phyloP scores from a whole-genome alignment of 305 asterid genomes.

The Fraxinus dipetala region DNA sequence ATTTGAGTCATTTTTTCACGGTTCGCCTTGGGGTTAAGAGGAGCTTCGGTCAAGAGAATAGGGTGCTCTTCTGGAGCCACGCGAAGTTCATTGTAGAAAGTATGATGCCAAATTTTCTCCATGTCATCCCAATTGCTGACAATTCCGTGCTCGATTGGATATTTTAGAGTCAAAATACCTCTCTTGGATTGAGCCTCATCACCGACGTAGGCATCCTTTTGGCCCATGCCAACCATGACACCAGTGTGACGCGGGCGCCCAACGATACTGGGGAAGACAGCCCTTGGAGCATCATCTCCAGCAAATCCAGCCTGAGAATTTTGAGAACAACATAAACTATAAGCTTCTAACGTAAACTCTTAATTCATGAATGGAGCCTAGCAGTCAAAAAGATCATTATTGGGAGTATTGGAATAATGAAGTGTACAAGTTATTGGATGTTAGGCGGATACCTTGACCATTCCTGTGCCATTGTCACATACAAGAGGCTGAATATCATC shows the following conservation, averaged over 20 bases:
- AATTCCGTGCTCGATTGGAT: conserved; percentile 79
- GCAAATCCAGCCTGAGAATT: conserved; percentile 77
- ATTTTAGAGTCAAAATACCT: conserved; percentile 70
- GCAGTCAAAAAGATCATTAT: not conserved
- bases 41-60: conserved; percentile 64
- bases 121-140: conserved; percentile 92
- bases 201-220: conserved; percentile 76
- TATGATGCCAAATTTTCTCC: conserved; percentile 89
- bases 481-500: conserved; percentile 72
- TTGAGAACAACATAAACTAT: not conserved
- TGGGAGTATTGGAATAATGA: not conserved
- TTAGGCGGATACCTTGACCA: conserved; percentile 66
- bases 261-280: conserved; percentile 80
- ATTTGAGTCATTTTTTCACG: conserved; percentile 86
- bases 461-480: conserved; percentile 90
- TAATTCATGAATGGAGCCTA: not conserved
- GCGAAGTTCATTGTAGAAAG: conserved; percentile 73
- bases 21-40: conserved; percentile 71
- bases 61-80: conserved; percentile 83
- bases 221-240: conserved; percentile 90
- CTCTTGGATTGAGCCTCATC: conserved; percentile 82
- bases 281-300: conserved; percentile 92
- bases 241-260: conserved; percentile 90
- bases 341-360: conserved; percentile 7
- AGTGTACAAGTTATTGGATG: not conserved